Base-by-base conservation (phyloP, 768 basidiomycete species). In the Crucibulum laeve region DNA sequence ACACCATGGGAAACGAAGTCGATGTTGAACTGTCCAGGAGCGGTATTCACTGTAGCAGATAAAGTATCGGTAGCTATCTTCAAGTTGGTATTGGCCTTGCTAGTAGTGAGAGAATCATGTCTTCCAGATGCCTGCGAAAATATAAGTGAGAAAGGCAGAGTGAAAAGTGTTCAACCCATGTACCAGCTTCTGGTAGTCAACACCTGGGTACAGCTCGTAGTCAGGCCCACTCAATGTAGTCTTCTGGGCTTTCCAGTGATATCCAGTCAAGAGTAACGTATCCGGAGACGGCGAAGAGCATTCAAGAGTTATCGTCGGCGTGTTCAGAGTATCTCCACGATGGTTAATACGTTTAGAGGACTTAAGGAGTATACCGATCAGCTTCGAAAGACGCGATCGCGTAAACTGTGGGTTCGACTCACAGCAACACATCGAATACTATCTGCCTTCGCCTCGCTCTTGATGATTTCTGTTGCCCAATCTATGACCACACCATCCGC, bases 301-400 rank as follows among this genome's bases (percentile, higher is more conserved):
- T 43, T 61, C 59, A n/a, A 61, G 49, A 39, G 54, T 70, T 46
- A 48, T 54, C 5, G 64, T 63, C 8, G 62, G 61, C 18, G 53
- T 52, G 40, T 64, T 62, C 8, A 64, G 47, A 7, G 60, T 65
- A 45, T 66, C 64, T 22, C 61, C 64, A 8, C 64, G 60, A 51
- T 62, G 57, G 30, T 53, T 53, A 15, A 66, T 55, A 40, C 56
- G 57, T 45, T 58, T 60, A 14, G 46, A 58, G 2, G 62, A 45
- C 62, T 63, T 35, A 23, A 24, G 10, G 19, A 32, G 4, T 3
- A 26, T 43, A 19, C 25, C 14, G n/a, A n/a, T n/a, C 17, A 22
- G 17, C 4, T 19, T 18, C 25, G 7, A 35, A 24, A 38, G 28
- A 35, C 47, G 30, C 4, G 44, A 42, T 6, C 22, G 14, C 19